phyloP scores from a whole-genome alignment of 306 rosid genomes.

The Ormosia semicastrata region DNA sequence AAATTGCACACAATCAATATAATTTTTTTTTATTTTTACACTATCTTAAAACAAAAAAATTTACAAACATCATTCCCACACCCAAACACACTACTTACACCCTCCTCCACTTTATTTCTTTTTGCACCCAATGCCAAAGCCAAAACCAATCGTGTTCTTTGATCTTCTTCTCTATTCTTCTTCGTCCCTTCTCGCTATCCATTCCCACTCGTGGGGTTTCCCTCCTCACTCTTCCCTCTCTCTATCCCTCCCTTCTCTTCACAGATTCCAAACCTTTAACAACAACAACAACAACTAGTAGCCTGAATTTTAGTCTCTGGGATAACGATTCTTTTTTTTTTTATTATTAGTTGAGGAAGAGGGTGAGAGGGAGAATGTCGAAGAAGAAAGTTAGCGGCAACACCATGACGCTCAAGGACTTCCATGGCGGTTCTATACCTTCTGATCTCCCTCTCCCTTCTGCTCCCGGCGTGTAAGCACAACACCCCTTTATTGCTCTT shows the following conservation, averaged over 20 bases:
- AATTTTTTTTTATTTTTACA: no score
- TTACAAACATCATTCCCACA: background rate
- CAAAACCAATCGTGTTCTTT: no score
- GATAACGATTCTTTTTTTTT: background rate
- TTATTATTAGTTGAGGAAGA: background rate
- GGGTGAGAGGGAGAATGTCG: conserved; percentile 64
- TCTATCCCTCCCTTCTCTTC: background rate
- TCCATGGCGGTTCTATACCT: conserved; percentile 97
- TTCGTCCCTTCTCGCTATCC: background rate
- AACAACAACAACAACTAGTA: background rate
- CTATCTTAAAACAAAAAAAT: background rate
- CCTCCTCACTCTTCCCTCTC: background rate
- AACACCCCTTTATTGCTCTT: background rate
- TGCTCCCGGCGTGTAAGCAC: conserved; percentile 91
- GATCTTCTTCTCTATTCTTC: background rate
- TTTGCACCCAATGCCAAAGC: no score
- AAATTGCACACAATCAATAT: no score
- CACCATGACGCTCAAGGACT: conserved; percentile 97
- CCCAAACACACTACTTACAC: background rate
- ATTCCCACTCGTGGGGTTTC: conserved; percentile 5
- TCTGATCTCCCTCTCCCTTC: conserved; percentile 97
- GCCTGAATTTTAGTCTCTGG: background rate
- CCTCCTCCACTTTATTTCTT: background rate
- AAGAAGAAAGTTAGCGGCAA: conserved; percentile 91
- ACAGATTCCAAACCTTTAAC: background rate